Evolutionary conservation across 2,329 filamentous ascomycete genomes (phyloP).

Genomic region (Colletotrichum neosansevieriae): DNA sequence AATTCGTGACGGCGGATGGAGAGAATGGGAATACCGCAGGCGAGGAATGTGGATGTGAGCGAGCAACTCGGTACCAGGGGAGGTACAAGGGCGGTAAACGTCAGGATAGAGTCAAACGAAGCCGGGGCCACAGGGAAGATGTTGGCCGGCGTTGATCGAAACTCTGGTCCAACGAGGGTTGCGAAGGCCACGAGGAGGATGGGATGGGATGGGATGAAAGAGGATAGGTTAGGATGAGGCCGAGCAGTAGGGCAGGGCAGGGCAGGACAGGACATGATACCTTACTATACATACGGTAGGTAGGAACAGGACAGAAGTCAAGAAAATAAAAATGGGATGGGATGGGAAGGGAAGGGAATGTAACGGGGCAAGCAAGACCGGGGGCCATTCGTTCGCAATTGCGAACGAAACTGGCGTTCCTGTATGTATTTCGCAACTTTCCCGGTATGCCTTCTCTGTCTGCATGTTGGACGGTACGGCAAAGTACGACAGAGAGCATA

Average conservation of each 20-base stretch:
- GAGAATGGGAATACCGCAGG: constrained; percentile 1
- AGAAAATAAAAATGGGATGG: neutral
- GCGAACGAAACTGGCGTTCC: constrained; percentile 37
- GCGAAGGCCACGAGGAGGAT: constrained; percentile 11
- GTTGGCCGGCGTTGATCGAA: constrained; percentile 25
- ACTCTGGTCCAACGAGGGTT: constrained; percentile 23
- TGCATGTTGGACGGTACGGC: neutral
- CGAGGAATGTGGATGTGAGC: constrained; percentile 17
- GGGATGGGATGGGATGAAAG: constrained; percentile 15
- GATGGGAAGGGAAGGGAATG: constrained; percentile 17
- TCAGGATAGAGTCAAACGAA: constrained; percentile 24
- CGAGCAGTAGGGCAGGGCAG: constrained; percentile 9
- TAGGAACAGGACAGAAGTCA: constrained; percentile 18
- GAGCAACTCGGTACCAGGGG: neutral
- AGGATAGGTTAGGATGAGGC: constrained; percentile 10
- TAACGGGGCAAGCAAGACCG: constrained; percentile 18
- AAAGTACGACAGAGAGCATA: constrained; percentile 10
- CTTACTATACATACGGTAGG: too few species aligned
- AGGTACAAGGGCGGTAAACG: constrained; percentile 24
- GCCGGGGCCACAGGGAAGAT: constrained; percentile 21
- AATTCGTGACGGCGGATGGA: constrained; percentile 27
- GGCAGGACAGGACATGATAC: constrained; percentile 9
- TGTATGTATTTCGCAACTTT: neutral
- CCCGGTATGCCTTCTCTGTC: neutral
- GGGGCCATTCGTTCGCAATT: constrained; percentile 36